A percentile compares a stretch with the other conserved stretches of the same genome.
These are phyloP conservation scores for Talaromyces sp. DNA, from an alignment of 2,329 filamentous ascomycete genomes.

Conservation along the genomic window DNA sequence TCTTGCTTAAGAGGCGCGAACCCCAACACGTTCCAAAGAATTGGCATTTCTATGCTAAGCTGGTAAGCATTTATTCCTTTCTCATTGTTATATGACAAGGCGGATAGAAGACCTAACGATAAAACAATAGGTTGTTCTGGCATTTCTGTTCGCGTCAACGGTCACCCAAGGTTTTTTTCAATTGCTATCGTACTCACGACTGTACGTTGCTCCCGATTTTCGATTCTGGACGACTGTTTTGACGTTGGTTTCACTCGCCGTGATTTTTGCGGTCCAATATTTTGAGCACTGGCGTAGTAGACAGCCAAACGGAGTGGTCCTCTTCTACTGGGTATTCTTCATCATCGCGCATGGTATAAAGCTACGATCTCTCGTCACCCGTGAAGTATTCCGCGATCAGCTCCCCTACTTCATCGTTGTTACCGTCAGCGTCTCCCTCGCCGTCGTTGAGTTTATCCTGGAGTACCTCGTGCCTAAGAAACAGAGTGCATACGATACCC, in stretches of 20 bases:
- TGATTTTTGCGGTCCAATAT: slow-evolving; percentile 80
- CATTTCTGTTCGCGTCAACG: slow-evolving; percentile 65
- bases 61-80: slow-evolving; percentile 58
- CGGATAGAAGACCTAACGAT: slow-evolving; percentile 13
- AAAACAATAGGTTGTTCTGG: slow-evolving; percentile 57
- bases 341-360: slow-evolving; percentile 77
- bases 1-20: slow-evolving; percentile 69
- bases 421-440: slow-evolving; percentile 68
- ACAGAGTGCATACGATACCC: slow-evolving; percentile 65
- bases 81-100: not conserved
- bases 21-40: slow-evolving; percentile 71
- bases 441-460: slow-evolving; percentile 67
- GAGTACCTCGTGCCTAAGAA: slow-evolving; percentile 88
- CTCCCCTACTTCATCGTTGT: slow-evolving; percentile 77
- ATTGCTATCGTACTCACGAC: slow-evolving; percentile 64
- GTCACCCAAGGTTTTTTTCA: slow-evolving; percentile 73
- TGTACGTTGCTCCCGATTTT: slow-evolving; percentile 74
- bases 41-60: slow-evolving; percentile 89
- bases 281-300: slow-evolving; percentile 79
- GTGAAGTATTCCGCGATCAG: slow-evolving; percentile 65
- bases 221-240: slow-evolving; percentile 77
- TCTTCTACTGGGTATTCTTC: slow-evolving; percentile 91
- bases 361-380: slow-evolving; percentile 78
- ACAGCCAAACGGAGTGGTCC: slow-evolving; percentile 80
- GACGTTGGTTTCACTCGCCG: slow-evolving; percentile 68